These are phyloP conservation scores for Picochlorum sp. DNA, from an alignment of 139 green algal species.

Conservation along the genomic window DNA sequence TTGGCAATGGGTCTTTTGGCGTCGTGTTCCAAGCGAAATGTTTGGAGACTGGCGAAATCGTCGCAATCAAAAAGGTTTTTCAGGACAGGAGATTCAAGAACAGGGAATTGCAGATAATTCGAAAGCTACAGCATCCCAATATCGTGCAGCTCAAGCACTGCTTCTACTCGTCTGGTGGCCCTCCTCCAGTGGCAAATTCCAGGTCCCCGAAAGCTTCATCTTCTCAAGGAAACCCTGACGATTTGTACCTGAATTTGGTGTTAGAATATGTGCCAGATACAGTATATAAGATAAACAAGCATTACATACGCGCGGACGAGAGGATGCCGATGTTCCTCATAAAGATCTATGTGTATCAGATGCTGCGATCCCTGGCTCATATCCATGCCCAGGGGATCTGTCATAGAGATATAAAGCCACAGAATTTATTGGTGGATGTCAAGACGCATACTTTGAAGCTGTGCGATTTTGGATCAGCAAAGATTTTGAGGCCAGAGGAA, in stretches of 20 bases:
- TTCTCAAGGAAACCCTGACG: slow-evolving; percentile 13
- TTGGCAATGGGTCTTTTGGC: slow-evolving; percentile 97
- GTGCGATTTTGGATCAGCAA: slow-evolving; percentile 98
- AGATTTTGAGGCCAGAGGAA: slow-evolving; percentile 84
- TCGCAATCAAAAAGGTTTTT: slow-evolving; percentile 99
- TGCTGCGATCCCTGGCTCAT: slow-evolving; percentile 71
- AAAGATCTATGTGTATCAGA: slow-evolving; percentile 92
- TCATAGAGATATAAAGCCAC: slow-evolving; percentile 93
- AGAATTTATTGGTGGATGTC: slow-evolving; percentile 93
- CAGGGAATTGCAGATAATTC: slow-evolving; percentile 98
- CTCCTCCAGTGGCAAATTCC: background rate
- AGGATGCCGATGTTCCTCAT: slow-evolving; percentile 88
- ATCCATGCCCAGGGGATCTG: slow-evolving; percentile 82
- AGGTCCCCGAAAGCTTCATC: slow-evolving; percentile 9
- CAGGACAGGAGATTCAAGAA: slow-evolving; percentile 99
- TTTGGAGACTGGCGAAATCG: slow-evolving; percentile 88
- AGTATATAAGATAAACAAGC: slow-evolving; percentile 93
- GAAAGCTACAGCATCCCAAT: slow-evolving; percentile 92
- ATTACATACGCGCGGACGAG: slow-evolving; percentile 89
- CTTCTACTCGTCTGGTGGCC: slow-evolving; percentile 76
- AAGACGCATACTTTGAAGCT: slow-evolving; percentile 91
- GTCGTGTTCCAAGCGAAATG: slow-evolving; percentile 93
- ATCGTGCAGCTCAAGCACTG: slow-evolving; percentile 95
- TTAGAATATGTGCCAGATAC: slow-evolving; percentile 98
- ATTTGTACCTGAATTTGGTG: slow-evolving; percentile 97